These are phyloP conservation scores for Ilyonectria sp. DNA, from an alignment of 2,329 filamentous ascomycete genomes.

Conservation along the genomic window DNA sequence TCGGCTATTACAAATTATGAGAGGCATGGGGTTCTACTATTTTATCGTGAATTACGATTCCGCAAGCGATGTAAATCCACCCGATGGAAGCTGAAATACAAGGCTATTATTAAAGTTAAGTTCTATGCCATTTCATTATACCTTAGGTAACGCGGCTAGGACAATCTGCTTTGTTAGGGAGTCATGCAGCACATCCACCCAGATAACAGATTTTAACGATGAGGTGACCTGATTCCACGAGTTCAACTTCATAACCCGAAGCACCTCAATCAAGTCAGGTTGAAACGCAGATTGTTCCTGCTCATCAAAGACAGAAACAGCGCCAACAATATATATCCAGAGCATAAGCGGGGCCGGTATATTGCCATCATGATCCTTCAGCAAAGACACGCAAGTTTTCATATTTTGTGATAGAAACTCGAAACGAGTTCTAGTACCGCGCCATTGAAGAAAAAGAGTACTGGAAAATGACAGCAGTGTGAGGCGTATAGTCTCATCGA, in stretches of 20 bases:
- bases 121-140: neutral
- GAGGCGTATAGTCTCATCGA: conserved; percentile 7
- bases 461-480: conserved; percentile 6
- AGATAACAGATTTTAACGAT: neutral
- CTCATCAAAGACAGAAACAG: neutral
- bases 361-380: no score
- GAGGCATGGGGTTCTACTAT: no score
- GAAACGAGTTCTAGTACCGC: neutral
- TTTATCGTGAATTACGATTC: no score
- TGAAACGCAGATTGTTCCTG: neutral
- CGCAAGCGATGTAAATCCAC: no score
- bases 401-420: neutral
- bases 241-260: neutral
- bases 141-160: neutral
- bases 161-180: neutral
- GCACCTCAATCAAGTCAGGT: neutral
- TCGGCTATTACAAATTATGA: no score
- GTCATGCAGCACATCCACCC: neutral
- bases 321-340: conserved; percentile 7
- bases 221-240: neutral
- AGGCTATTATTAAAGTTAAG: no score
- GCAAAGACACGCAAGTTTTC: neutral
- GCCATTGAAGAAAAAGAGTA: conserved; percentile 17
- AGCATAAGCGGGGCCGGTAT: neutral
- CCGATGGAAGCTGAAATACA: no score